A percentile compares a stretch with the other conserved stretches of the same genome.
These are phyloP conservation scores for Pseudocercospora cruenta DNA, from an alignment of 2,329 filamentous ascomycete species.

Conservation along the genomic window DNA sequence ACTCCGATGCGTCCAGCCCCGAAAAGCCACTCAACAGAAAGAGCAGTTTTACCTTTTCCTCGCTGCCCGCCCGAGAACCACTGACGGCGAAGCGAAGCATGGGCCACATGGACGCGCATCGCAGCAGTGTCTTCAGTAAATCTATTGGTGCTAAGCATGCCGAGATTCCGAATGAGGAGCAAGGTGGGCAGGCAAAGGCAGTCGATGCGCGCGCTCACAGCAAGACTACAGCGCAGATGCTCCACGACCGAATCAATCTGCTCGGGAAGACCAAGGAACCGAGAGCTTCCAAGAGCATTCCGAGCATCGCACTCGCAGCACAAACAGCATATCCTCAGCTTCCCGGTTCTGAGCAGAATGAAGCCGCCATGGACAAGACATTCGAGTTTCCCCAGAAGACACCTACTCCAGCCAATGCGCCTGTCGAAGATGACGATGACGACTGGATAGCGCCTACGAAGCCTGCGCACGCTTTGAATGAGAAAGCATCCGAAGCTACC, in stretches of 20 bases:
- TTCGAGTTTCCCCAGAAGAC: conserved; percentile 13
- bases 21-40: conserved; percentile 80
- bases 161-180: conserved; percentile 58
- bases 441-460: conserved; percentile 61
- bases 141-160: conserved; percentile 72
- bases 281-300: conserved; percentile 47
- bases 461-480: conserved; percentile 22
- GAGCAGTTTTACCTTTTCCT: conserved; percentile 93
- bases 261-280: conserved; percentile 60
- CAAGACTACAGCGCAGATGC: conserved; percentile 88
- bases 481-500: conserved; percentile 16
- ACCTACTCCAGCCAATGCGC: conserved; percentile 28
- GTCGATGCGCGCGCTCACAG: conserved; percentile 63
- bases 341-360: conserved; percentile 30
- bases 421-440: conserved; percentile 55
- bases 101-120: conserved; percentile 68
- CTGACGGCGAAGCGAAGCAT: conserved; percentile 82
- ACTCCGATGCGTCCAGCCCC: conserved; percentile 64
- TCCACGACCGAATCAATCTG: conserved; percentile 90
- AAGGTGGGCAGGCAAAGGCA: conserved; percentile 50
- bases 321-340: conserved; percentile 49
- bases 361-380: conserved; percentile 10
- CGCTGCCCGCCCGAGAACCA: conserved; percentile 87
- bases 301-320: conserved; percentile 32
- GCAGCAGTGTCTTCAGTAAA: conserved; percentile 73